Base-by-base conservation (phyloP, 2,329 filamentous ascomycete genomes). In the Sordariomycetes sp. region DNA sequence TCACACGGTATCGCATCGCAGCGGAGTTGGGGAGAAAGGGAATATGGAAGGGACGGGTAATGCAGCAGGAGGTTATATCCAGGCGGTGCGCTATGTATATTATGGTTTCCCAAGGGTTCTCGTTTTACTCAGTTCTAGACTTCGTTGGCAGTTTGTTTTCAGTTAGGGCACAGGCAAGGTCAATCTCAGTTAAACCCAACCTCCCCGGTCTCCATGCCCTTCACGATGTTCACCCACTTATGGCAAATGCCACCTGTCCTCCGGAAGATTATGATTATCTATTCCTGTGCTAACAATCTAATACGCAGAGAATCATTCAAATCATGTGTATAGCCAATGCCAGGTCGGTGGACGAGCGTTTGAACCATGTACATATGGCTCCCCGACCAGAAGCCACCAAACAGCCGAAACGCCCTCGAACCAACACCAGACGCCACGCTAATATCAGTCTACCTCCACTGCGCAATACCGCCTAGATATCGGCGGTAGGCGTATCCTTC, bases 1-100 rank as follows among this genome's bases (percentile, higher is more conserved):
- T 52, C 50, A 57, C 40, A 57, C 32, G 28, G 28, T 43, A 57
- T 53, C 18, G 56, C 56, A 58, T 58, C 43, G 51, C 56, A 40
- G 24, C 46, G 56, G 56, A 53, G 56, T 58, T 58, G 50, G 12
- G 48, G 56, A 28, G 28, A 24, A 24, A 22, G 6, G 20, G 22
- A n/a, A 25, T 11, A 46, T 35, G 55, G 22, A 57, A 43, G 34
- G 24, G 16, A 54, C 53, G 12, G 56, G 48, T 24, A 50, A 24
- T 22, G 20, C 11, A 24, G 22, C 7, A 24, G n/a, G 46, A 20
- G 1, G 5, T 22, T 22, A 50, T 50, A 50, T 50, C 46, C 46
- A 50, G 46, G 2, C 20, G 46, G 12, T 24, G 5, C 8, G 46
- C n/a, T 24, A 14, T 50, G 46, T 50, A 50, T 20, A 24, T 50